phyloP scores from a whole-genome alignment of 176 grass and related monocot genomes.

The Phragmites australis region DNA sequence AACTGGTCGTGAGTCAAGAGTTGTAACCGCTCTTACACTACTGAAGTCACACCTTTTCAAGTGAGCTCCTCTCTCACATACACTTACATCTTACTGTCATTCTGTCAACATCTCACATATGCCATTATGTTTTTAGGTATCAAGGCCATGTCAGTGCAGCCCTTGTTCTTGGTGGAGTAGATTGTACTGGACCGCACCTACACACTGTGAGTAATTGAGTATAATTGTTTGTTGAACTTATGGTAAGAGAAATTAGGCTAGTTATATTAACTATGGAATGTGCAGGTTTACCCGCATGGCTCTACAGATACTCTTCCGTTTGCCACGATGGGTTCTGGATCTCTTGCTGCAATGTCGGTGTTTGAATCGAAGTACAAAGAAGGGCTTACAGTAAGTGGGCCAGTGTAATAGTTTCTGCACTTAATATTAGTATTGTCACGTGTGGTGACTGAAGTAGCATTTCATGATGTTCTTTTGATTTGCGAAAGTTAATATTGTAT shows the following conservation, averaged over 20 bases:
- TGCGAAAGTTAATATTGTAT: not conserved
- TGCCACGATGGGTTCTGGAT: conserved; percentile 99
- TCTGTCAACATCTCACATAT: not conserved
- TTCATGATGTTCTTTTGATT: conserved; percentile 11
- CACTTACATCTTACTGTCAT: conserved; percentile 1
- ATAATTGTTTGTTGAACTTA: not conserved
- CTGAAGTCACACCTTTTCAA: conserved; percentile 94
- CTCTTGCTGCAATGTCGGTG: conserved; percentile 91
- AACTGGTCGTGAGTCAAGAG: conserved; percentile 88
- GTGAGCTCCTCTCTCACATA: conserved; percentile 28
- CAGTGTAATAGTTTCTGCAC: not conserved
- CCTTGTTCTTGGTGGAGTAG: conserved; percentile 86
- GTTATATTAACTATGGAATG: conserved; percentile 16
- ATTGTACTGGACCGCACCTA: conserved; percentile 86
- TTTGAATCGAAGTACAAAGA: conserved; percentile 93
- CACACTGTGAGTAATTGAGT: conserved; percentile 69
- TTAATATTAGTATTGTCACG: not conserved
- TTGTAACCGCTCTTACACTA: conserved; percentile 83
- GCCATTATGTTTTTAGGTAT: conserved; percentile 47
- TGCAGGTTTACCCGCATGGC: conserved; percentile 90
- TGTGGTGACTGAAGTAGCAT: not conserved
- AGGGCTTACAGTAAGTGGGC: conserved; percentile 77
- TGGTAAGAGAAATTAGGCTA: not conserved
- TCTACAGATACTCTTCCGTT: conserved; percentile 97
- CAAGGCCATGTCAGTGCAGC: conserved; percentile 94